A percentile compares a stretch with the other conserved stretches of the same genome.
Evolutionary conservation across 805 yeast species (phyloP).

Genomic region (Saccharomycopsis malanga): DNA sequence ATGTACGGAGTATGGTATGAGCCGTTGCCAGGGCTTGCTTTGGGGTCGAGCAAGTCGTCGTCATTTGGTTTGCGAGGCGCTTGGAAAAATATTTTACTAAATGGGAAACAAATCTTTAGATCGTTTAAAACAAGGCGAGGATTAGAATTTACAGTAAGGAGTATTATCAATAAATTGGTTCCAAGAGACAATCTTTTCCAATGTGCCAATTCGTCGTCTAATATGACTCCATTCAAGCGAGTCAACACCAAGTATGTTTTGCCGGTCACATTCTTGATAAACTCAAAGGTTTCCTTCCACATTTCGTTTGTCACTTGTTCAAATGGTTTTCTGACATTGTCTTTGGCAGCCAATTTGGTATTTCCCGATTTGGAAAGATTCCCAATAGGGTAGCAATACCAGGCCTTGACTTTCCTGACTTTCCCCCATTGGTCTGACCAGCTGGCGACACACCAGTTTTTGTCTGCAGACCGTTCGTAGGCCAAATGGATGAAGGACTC

Average conservation of each 20-base stretch:
- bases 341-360: conserved; percentile 12
- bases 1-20: neutral
- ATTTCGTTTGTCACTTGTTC: conserved; percentile 59
- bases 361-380: conserved; percentile 20
- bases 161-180: conserved; percentile 45
- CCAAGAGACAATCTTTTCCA: conserved; percentile 69
- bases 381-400: conserved; percentile 41
- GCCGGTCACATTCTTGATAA: conserved; percentile 39
- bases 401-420: conserved; percentile 53
- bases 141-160: conserved; percentile 57
- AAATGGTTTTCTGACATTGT: conserved; percentile 27
- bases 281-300: conserved; percentile 49
- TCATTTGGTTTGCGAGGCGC: neutral
- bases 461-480: conserved; percentile 74
- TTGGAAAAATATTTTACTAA: conserved; percentile 28
- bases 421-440: conserved; percentile 85
- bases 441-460: conserved; percentile 77
- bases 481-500: conserved; percentile 81
- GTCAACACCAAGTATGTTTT: conserved; percentile 61
- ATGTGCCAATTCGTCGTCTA: conserved; percentile 74
- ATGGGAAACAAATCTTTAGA: conserved; percentile 29
- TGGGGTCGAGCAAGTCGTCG: neutral
- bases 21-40: neutral
- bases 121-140: conserved; percentile 39
- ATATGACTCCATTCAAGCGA: conserved; percentile 63